phyloP scores from a whole-genome alignment of 2,329 filamentous ascomycete genomes.

The Colletotrichum gigasporum region DNA sequence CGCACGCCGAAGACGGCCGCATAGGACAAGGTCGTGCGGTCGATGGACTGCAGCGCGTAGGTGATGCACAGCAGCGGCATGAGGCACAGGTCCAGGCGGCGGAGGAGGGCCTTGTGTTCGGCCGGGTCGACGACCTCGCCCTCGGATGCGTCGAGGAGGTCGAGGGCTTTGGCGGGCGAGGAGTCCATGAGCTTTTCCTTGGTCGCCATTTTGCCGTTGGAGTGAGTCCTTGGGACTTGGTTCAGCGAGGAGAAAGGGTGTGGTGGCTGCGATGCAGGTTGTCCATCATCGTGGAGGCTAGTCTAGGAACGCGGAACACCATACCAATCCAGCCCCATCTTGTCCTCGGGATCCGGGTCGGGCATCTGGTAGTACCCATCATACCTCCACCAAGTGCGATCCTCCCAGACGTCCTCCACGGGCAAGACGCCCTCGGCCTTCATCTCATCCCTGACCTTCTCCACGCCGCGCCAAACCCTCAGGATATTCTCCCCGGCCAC shows the following conservation, averaged over 20 bases:
- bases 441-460: conserved; percentile 38
- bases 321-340: conserved; percentile 42
- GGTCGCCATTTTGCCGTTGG: neutral
- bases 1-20: conserved; percentile 64
- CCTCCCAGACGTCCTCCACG: conserved; percentile 46
- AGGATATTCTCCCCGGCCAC: conserved; percentile 49
- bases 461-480: conserved; percentile 42
- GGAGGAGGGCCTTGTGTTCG: conserved; percentile 2
- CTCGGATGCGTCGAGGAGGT: conserved; percentile 19
- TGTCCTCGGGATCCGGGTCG: conserved; percentile 43
- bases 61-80: conserved; percentile 37
- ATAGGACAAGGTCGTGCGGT: conserved; percentile 42
- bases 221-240: neutral
- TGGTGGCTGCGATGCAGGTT: neutral
- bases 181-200: conserved; percentile 6
- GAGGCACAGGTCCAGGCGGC: conserved; percentile 35
- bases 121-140: conserved; percentile 8
- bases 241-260: neutral
- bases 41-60: conserved; percentile 32
- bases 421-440: conserved; percentile 41
- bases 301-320: conserved; percentile 29
- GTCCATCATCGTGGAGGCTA: too few relatives aligned
- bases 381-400: conserved; percentile 43
- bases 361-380: conserved; percentile 44
- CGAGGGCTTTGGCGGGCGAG: conserved; percentile 12